Evolutionary conservation across 306 rosid genomes (phyloP).

Genomic region (Cyamopsis tetragonoloba): DNA sequence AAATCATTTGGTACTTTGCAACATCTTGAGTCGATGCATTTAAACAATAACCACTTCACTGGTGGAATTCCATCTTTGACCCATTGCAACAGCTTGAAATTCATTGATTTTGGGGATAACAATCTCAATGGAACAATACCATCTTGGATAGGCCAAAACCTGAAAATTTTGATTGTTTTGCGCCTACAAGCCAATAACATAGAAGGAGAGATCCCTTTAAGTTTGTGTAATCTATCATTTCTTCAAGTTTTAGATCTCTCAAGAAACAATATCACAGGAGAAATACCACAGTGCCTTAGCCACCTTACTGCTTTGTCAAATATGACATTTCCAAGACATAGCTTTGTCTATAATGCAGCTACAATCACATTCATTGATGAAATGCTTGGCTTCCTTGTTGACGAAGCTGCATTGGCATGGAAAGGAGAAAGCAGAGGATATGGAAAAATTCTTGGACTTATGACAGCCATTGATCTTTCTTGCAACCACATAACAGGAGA

Average conservation of each 20-base stretch:
- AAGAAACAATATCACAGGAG: constrained; percentile 1
- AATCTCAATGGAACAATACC: not conserved
- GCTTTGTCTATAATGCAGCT: not conserved
- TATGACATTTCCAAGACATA: not conserved
- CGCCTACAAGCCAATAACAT: not conserved
- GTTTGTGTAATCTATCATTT: constrained; percentile 1
- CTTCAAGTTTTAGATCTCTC: constrained; percentile 32
- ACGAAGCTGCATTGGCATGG: not conserved
- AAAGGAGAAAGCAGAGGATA: constrained; percentile 33
- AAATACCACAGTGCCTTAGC: constrained; percentile 28
- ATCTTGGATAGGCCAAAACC: not conserved
- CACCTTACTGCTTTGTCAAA: not conserved
- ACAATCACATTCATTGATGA: not conserved
- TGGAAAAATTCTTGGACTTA: constrained; percentile 15
- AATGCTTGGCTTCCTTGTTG: not conserved
- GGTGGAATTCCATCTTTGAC: constrained; percentile 3
- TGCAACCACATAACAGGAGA: constrained; percentile 29
- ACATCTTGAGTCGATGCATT: too few species aligned
- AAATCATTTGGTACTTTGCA: too few species aligned
- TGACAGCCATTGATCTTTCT: constrained; percentile 38
- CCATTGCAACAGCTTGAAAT: not conserved
- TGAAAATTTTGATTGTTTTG: not conserved
- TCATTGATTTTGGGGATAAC: constrained; percentile 9
- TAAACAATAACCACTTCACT: not conserved
- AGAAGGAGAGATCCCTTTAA: not conserved